Percentiles rank a stretch among this genome's conserved stretches.
Evolutionary conservation across 2,329 filamentous ascomycete species (phyloP).

Genomic region (Whalleya microplaca): DNA sequence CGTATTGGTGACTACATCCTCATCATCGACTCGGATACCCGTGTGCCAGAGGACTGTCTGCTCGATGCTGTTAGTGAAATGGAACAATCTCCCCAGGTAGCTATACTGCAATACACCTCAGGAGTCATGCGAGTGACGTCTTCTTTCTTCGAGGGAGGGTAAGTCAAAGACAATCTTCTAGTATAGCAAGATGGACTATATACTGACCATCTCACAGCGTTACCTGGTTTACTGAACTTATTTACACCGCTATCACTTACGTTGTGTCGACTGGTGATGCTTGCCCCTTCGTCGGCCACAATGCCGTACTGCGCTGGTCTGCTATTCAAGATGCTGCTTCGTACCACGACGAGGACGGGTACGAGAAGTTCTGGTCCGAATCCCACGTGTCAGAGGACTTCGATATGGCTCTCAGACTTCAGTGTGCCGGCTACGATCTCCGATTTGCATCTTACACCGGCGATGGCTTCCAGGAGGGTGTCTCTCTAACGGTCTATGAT

Average conservation of each 20-base stretch:
- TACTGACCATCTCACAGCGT: conserved; percentile 51
- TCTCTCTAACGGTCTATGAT: conserved; percentile 83
- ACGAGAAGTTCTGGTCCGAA: conserved; percentile 83
- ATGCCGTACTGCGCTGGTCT: conserved; percentile 75
- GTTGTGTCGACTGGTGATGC: conserved; percentile 79
- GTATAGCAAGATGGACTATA: not conserved
- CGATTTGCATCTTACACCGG: conserved; percentile 74
- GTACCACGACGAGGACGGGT: conserved; percentile 70
- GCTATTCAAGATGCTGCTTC: conserved; percentile 71
- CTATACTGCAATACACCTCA: conserved; percentile 77
- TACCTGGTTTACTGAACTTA: conserved; percentile 73
- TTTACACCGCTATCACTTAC: conserved; percentile 77
- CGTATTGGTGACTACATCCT: conserved; percentile 84
- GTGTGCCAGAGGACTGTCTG: conserved; percentile 76
- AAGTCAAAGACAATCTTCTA: conserved; percentile 20
- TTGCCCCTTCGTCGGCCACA: conserved; percentile 81
- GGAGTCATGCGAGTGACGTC: conserved; percentile 79
- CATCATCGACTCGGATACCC: conserved; percentile 78
- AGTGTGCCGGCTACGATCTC: conserved; percentile 73
- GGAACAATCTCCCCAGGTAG: conserved; percentile 78
- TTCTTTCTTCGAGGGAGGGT: conserved; percentile 67
- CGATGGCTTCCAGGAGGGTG: conserved; percentile 81
- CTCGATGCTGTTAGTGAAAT: conserved; percentile 81
- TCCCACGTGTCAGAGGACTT: conserved; percentile 81
- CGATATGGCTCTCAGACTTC: conserved; percentile 78